These are phyloP conservation scores for Lactarius evosmus DNA, from an alignment of 768 basidiomycete species.

Conservation along the genomic window DNA sequence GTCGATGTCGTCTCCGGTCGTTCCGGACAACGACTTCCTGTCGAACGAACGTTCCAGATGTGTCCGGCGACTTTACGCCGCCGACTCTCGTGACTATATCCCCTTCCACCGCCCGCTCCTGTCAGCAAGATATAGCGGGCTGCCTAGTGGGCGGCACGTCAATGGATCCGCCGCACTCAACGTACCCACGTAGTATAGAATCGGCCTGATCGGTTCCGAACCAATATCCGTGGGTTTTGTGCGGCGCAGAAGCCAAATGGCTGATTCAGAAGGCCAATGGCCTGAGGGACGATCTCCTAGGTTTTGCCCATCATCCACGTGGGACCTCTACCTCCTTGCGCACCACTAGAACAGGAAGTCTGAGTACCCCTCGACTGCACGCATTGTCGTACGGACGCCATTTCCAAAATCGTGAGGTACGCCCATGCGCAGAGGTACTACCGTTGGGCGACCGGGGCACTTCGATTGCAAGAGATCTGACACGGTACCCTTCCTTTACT, in stretches of 20 bases:
- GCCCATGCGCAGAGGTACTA: not conserved
- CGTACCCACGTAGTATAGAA: no score
- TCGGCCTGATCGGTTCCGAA: no score
- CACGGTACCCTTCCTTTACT: no score
- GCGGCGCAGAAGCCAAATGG: not conserved
- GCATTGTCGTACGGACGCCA: not conserved
- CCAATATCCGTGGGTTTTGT: not conserved
- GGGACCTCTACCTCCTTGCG: no score
- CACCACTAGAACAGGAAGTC: no score
- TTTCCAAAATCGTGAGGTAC: no score
- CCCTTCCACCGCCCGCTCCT: not conserved
- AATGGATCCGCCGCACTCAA: not conserved
- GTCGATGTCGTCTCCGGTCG: not conserved
- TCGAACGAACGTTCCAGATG: not conserved
- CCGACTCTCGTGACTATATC: not conserved
- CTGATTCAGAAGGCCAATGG: not conserved
- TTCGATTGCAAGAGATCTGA: no score
- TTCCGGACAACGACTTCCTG: not conserved
- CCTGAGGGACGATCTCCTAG: not conserved
- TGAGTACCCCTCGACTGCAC: no score
- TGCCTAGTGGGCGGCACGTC: not conserved
- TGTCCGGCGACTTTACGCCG: not conserved
- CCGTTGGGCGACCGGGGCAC: no score
- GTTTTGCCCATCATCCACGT: no score
- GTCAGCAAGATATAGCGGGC: not conserved